A percentile compares a stretch with the other conserved stretches of the same genome.
These are phyloP conservation scores for Oryza longistaminata DNA, from an alignment of 176 grass and related monocot species.

Conservation along the genomic window DNA sequence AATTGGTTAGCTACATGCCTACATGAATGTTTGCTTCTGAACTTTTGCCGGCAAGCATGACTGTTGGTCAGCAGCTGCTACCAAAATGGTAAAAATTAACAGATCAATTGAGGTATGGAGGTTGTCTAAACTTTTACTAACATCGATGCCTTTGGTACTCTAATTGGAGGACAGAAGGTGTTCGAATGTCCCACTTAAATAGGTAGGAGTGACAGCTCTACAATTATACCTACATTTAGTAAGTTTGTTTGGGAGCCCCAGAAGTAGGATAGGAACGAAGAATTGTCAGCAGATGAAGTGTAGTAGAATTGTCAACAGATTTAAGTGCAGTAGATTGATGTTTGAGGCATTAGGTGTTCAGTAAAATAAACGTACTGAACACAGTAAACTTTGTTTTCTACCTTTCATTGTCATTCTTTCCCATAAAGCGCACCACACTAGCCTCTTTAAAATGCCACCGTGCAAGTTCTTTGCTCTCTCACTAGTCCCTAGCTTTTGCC, in stretches of 20 bases:
- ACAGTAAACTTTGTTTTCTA: constrained; percentile 15
- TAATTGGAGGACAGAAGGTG: background rate
- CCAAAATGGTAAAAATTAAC: constrained; percentile 5
- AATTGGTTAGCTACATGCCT: background rate
- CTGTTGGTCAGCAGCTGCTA: constrained; percentile 20
- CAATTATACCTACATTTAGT: background rate
- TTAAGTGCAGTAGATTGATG: background rate
- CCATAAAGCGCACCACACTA: constrained; percentile 18
- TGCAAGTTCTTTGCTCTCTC: constrained; percentile 33
- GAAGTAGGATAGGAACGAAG: constrained; percentile 13
- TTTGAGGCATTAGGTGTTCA: background rate
- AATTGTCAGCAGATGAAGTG: constrained; percentile 2
- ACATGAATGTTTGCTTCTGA: background rate
- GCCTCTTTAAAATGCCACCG: constrained; percentile 33
- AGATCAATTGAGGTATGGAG: background rate
- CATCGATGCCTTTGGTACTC: background rate
- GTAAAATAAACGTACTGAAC: background rate
- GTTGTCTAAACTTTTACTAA: constrained; percentile 24
- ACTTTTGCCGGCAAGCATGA: constrained; percentile 7
- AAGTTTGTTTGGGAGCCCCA: background rate
- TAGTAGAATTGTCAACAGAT: no score
- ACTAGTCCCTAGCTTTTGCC: constrained; percentile 31
- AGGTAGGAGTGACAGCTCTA: background rate
- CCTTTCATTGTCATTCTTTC: constrained; percentile 15
- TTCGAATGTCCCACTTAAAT: background rate